Evolutionary conservation across 305 asterid genomes (phyloP).

Genomic region (Nicotiana rustica): DNA sequence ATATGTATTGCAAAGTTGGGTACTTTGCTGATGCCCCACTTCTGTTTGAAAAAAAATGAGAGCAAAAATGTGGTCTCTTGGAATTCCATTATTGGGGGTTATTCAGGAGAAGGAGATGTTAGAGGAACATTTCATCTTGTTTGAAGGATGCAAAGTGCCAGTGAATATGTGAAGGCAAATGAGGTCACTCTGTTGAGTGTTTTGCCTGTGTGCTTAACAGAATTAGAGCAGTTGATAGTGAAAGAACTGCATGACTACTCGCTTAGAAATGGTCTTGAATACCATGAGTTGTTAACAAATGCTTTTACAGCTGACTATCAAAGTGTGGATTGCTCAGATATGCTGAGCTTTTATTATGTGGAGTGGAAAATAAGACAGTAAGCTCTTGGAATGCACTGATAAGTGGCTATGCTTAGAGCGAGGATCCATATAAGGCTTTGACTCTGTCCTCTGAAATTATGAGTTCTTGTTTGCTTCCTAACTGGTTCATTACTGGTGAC

Average conservation of each 20-base stretch:
- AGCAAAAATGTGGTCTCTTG: conserved; percentile 46
- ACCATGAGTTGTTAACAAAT: conserved; percentile 38
- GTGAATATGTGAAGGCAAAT: conserved; percentile 34
- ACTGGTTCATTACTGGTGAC: conserved; percentile 41
- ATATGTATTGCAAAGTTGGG: conserved; percentile 49
- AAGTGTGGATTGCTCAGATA: conserved; percentile 41
- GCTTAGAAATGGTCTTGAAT: conserved; percentile 38
- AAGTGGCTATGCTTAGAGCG: conserved; percentile 39
- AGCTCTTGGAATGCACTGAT: conserved; percentile 50
- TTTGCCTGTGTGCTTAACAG: conserved; percentile 40
- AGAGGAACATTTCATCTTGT: conserved; percentile 40
- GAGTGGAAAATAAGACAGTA: conserved; percentile 35
- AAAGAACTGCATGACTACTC: conserved; percentile 48
- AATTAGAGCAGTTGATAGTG: conserved; percentile 40
- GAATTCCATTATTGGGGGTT: conserved; percentile 49
- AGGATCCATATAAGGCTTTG: conserved; percentile 37
- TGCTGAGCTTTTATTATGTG: conserved; percentile 38
- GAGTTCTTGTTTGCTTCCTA: conserved; percentile 40
- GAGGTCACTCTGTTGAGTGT: conserved; percentile 43
- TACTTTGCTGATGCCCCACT: conserved; percentile 39
- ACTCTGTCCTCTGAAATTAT: conserved; percentile 36
- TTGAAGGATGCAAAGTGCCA: conserved; percentile 36
- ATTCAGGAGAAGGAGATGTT: conserved; percentile 41
- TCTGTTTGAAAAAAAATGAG: conserved; percentile 35
- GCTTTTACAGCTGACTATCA: conserved; percentile 45